Conservation (phyloP, 306 rosid genomes). For the Abrus precatorius region DNA sequence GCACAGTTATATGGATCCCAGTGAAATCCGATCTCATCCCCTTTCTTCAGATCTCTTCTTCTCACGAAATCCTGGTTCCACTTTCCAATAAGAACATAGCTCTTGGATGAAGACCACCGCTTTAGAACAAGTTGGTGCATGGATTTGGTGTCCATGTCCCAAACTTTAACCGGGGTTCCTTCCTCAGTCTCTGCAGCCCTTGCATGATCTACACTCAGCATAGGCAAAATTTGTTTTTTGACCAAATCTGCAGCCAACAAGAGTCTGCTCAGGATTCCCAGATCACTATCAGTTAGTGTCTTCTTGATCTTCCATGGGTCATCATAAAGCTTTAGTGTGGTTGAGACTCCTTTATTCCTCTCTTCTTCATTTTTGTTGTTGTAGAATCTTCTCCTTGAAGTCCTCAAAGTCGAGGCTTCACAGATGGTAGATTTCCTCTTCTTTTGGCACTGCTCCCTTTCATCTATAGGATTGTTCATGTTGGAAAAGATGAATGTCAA, state of each 20-base stretch:
- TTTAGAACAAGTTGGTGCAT: constrained; percentile 48
- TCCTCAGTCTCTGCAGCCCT: constrained; percentile 40
- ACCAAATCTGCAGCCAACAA: constrained; percentile 45
- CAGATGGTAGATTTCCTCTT: constrained; percentile 42
- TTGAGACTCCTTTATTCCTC: constrained; percentile 40
- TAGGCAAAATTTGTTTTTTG: constrained; percentile 45
- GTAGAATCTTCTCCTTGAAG: constrained; percentile 37
- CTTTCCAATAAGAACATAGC: constrained; percentile 51
- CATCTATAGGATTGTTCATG: constrained; percentile 35
- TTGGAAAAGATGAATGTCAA: background rate
- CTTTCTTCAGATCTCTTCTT: constrained; percentile 46
- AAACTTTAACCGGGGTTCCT: constrained; percentile 39
- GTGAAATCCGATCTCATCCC: constrained; percentile 52
- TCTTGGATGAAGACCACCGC: constrained; percentile 50
- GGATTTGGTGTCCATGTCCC: constrained; percentile 51
- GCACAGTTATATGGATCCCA: constrained; percentile 41
- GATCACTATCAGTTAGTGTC: constrained; percentile 49
- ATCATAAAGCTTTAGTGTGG: constrained; percentile 46
- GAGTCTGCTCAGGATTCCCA: constrained; percentile 54
- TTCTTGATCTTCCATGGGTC: constrained; percentile 57
- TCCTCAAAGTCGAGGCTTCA: constrained; percentile 5
- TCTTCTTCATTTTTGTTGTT: constrained; percentile 38
- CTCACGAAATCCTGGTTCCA: constrained; percentile 55
- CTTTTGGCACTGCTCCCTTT: constrained; percentile 30
- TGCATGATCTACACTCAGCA: constrained; percentile 38